Conservation (phyloP, 805 yeast species). For the Saturnispora mendoncae region DNA sequence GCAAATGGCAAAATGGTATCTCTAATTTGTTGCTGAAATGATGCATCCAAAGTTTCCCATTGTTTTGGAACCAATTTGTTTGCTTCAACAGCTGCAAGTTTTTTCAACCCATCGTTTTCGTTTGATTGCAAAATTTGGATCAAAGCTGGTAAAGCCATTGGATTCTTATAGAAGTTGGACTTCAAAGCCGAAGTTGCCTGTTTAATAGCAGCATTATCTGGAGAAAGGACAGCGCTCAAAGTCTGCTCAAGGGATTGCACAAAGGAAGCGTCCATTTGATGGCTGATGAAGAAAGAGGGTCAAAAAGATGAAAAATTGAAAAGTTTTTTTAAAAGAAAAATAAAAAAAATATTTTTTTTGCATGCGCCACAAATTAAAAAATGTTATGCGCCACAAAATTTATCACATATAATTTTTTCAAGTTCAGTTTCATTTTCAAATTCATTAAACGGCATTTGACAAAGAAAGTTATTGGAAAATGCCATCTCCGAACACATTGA, state of each 20-base stretch:
- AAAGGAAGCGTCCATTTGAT: conserved; percentile 67
- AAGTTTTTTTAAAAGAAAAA: background rate
- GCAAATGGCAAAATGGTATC: conserved; percentile 60
- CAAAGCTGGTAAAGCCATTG: conserved; percentile 70
- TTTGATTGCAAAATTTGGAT: conserved; percentile 71
- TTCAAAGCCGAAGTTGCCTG: conserved; percentile 70
- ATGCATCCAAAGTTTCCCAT: conserved; percentile 52
- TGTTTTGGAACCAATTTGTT: conserved; percentile 67
- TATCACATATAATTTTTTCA: too few relatives aligned
- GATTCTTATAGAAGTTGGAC: conserved; percentile 62
- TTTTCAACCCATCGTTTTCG: conserved; percentile 64
- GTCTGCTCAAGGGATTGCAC: conserved; percentile 68
- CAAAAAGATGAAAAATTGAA: background rate
- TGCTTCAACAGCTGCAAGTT: conserved; percentile 94
- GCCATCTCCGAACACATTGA: conserved; percentile 23
- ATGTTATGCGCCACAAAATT: too few relatives aligned
- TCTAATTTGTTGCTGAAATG: conserved; percentile 53
- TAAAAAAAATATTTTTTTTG: conserved; percentile 1
- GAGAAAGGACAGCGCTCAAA: conserved; percentile 66
- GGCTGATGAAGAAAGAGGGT: background rate
- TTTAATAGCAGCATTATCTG: conserved; percentile 75
- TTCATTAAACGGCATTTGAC: too few relatives aligned
- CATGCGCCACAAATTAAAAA: too few relatives aligned
- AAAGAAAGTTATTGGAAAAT: too few relatives aligned
- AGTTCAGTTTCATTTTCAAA: too few relatives aligned